A percentile compares a stretch with the other conserved stretches of the same genome.
Conservation (phyloP, 768 basidiomycete genomes). For the Leccinum sublutescens region DNA sequence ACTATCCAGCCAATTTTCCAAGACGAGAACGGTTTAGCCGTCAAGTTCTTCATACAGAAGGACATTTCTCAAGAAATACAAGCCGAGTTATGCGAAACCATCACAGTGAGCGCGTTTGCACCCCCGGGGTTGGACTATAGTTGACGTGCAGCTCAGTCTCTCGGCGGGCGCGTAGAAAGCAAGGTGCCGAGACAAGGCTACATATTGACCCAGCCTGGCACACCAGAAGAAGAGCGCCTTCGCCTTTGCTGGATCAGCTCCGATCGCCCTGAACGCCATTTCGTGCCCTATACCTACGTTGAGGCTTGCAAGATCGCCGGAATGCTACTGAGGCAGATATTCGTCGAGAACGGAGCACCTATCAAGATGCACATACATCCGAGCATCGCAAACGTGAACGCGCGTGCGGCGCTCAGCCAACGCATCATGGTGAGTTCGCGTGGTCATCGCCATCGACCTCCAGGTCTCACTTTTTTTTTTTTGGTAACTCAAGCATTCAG, state of each 20-base stretch:
- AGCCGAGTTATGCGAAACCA: constrained; percentile 70
- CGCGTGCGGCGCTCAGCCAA: constrained; percentile 59
- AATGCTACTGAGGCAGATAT: constrained; percentile 73
- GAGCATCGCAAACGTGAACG: constrained; percentile 78
- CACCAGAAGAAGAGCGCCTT: constrained; percentile 71
- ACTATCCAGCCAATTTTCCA: constrained; percentile 64
- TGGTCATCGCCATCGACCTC: constrained; percentile 3
- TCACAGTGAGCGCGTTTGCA: constrained; percentile 47
- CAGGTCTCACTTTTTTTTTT: neutral
- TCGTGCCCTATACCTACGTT: constrained; percentile 79
- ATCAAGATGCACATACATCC: constrained; percentile 79
- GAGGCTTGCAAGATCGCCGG: constrained; percentile 83
- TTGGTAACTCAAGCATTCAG: constrained; percentile 60
- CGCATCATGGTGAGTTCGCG: constrained; percentile 60
- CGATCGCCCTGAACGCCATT: constrained; percentile 72
- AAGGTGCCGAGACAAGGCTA: constrained; percentile 80
- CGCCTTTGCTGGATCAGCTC: constrained; percentile 66
- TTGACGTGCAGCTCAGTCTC: constrained; percentile 42
- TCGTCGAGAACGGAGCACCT: constrained; percentile 60
- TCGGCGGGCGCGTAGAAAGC: constrained; percentile 73
- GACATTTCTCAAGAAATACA: constrained; percentile 68
- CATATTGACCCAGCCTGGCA: constrained; percentile 66
- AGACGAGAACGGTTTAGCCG: constrained; percentile 59
- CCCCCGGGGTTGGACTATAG: neutral
- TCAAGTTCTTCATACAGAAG: constrained; percentile 86